phyloP scores from a whole-genome alignment of 2,329 filamentous ascomycete species.

The Lojkania enalia region DNA sequence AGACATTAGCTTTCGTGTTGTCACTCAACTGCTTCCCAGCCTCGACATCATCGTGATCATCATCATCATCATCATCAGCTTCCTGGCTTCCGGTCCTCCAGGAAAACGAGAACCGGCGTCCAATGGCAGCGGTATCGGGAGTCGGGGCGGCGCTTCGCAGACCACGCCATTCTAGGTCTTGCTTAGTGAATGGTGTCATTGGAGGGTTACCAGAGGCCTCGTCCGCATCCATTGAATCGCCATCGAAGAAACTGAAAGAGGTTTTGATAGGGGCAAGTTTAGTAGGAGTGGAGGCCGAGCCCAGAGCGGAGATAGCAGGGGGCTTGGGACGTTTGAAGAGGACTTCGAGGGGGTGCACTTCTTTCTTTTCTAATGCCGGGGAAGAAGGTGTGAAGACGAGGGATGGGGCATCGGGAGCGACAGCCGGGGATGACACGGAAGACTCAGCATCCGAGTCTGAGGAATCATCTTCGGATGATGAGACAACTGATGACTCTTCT shows the following conservation, averaged over 20 bases:
- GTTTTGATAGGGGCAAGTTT: slow-evolving; percentile 52
- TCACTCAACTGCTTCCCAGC: slow-evolving; percentile 28
- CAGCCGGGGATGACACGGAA: slow-evolving; percentile 19
- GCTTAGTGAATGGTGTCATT: slow-evolving; percentile 80
- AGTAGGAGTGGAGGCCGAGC: slow-evolving; percentile 38
- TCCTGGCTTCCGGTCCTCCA: slow-evolving; percentile 46
- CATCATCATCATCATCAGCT: slow-evolving; percentile 50
- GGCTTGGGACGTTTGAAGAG: slow-evolving; percentile 76
- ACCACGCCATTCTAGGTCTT: slow-evolving; percentile 74
- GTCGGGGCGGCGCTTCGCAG: slow-evolving; percentile 91
- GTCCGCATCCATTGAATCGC: slow-evolving; percentile 47
- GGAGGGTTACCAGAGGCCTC: slow-evolving; percentile 53
- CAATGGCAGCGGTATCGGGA: slow-evolving; percentile 84
- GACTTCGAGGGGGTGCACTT: slow-evolving; percentile 84
- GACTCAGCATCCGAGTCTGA: slow-evolving; percentile 27
- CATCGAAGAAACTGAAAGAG: slow-evolving; percentile 78
- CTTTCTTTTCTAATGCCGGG: slow-evolving; percentile 29
- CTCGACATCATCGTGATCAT: slow-evolving; percentile 43
- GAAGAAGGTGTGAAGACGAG: slow-evolving; percentile 20
- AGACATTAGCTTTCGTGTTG: slow-evolving; percentile 37
- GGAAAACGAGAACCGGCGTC: slow-evolving; percentile 61
- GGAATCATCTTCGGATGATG: slow-evolving; percentile 36
- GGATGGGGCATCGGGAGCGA: slow-evolving; percentile 16
- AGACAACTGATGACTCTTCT: slow-evolving; percentile 42
- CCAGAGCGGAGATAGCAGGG: slow-evolving; percentile 35